Evolutionary conservation across 306 rosid genomes (phyloP).

Genomic region (Biancaea sappan): DNA sequence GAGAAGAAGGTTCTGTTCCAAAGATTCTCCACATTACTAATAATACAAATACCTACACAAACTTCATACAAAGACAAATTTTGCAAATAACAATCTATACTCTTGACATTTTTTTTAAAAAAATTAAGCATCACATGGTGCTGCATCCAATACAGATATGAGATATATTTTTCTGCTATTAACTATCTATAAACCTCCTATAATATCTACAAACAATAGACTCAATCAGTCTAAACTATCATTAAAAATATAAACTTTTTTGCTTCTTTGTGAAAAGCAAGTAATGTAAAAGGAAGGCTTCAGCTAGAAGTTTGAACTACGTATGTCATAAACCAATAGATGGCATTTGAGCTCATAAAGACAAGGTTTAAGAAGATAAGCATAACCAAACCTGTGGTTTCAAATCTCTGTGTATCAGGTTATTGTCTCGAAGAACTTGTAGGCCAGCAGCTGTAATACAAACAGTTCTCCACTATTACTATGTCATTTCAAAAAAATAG

Average conservation of each 20-base stretch:
- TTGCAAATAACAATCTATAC: slow-evolving; percentile 26
- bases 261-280: background rate
- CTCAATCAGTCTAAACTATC: slow-evolving; percentile 1
- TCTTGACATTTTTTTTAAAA: background rate
- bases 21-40: slow-evolving; percentile 48
- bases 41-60: slow-evolving; percentile 42
- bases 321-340: slow-evolving; percentile 5
- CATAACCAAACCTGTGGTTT: slow-evolving; percentile 85
- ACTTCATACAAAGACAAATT: slow-evolving; percentile 44
- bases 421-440: slow-evolving; percentile 89
- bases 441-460: slow-evolving; percentile 85
- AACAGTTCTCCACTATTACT: slow-evolving; percentile 33
- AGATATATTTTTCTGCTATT: background rate
- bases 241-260: background rate
- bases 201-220: background rate
- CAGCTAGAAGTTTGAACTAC: slow-evolving; percentile 21
- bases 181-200: background rate
- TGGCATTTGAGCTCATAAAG: background rate
- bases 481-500: slow-evolving; percentile 12
- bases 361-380: slow-evolving; percentile 25
- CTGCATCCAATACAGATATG: background rate
- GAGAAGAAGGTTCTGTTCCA: slow-evolving; percentile 97
- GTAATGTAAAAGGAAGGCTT: slow-evolving; percentile 12
- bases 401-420: slow-evolving; percentile 90
- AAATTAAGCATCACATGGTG: background rate